Evolutionary conservation across 2,329 filamentous ascomycete species (phyloP), one percentile per base, ranked within the genome.

Genomic region (Corynespora cassiicola): DNA sequence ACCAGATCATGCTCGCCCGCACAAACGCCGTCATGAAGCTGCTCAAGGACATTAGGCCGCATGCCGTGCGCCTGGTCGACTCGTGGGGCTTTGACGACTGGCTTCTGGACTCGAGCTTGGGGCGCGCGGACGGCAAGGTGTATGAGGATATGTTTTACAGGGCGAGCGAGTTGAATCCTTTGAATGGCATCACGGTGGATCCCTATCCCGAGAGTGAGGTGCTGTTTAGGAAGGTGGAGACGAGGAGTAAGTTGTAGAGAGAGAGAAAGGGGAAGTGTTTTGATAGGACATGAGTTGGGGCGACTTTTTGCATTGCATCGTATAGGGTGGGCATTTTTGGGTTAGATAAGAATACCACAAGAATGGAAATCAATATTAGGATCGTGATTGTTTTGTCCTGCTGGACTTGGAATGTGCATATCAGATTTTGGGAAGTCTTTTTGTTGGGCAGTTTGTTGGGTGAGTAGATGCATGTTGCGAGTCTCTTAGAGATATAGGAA

Each of bases 61-160:
- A 90, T 59, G 85, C 87, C 1, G 76, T 90, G 10, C 69, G 80
- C 8, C 70, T 90, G 8, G 86, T 89, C 0, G 87, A 90, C 56
- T 74, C 84, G 0, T 90, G 87, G 87, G 80, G 81, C 44, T 88
- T 90, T 68, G 82, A 86, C 1, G 87, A 90, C 61, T 90, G 85
- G 85, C 84, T 88, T 54, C 76, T 90, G 2, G 86, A 90, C 61
- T 85, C 80, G 54, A 82, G 80, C 41, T 65, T 90, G 24, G 87
- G 87, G 1, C 75, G 86, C 2, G 80, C 79, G 27, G 87, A 90
- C 45, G 87, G 87, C 14, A 84, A 86, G 55, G 87, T 90, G 1
- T 90, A 90, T 53, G 84, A 88, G 63, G 87, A 90, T 54, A 76
- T 90, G 73, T 90, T 90, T 70, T 74, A 83, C 56, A 73, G 87